Conservation (phyloP, 169 alveolate genomes). For the Cryptosporidium bovis region DNA sequence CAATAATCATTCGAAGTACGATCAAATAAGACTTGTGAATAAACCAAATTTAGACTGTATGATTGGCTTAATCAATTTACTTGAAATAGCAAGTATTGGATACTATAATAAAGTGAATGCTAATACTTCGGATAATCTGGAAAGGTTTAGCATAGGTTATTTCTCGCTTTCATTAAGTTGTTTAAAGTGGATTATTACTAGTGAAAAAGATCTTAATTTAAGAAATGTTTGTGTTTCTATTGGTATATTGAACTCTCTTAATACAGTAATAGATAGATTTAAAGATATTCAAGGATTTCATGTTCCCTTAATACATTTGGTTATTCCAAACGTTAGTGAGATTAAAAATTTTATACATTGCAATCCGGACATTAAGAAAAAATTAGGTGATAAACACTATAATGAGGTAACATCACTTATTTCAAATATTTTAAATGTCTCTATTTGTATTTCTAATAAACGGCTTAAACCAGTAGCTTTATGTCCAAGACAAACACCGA, state of each 20-base stretch:
- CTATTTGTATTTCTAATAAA: conserved; percentile 9
- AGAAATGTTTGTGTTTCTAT: neutral
- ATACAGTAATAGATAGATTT: conserved; percentile 11
- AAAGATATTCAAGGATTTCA: conserved; percentile 38
- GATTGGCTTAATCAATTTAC: conserved; percentile 35
- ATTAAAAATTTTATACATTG: neutral
- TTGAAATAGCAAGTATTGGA: conserved; percentile 62
- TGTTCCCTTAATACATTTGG: conserved; percentile 13
- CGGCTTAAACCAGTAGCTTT: conserved; percentile 20
- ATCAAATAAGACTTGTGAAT: conserved; percentile 23
- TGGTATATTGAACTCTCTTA: conserved; percentile 33
- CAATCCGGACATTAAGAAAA: conserved; percentile 1
- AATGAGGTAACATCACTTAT: neutral
- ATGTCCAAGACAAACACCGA: conserved; percentile 58
- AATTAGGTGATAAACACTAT: neutral
- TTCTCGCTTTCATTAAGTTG: conserved; percentile 53
- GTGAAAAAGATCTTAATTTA: neutral
- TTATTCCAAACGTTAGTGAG: neutral
- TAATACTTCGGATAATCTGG: conserved; percentile 1
- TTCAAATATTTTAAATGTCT: conserved; percentile 4
- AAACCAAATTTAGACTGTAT: conserved; percentile 34
- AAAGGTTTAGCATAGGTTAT: conserved; percentile 51
- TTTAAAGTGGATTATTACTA: conserved; percentile 32
- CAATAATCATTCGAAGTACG: neutral
- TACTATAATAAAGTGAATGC: neutral